Conservation (phyloP, 2,329 filamentous ascomycete species). For the Monosporascus sp. region DNA sequence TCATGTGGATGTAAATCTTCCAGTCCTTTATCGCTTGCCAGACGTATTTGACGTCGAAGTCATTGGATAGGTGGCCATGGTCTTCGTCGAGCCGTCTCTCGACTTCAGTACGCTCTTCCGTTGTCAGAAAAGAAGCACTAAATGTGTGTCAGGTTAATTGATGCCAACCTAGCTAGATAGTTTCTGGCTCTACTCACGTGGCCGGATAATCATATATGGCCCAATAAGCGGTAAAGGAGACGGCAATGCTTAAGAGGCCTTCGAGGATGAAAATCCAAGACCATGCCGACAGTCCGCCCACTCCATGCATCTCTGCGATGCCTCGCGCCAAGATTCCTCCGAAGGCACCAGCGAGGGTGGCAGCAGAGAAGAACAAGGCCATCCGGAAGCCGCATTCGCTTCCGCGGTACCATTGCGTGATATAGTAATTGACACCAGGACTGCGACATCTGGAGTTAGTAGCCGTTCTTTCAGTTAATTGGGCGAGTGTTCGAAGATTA, state of each 20-base stretch:
- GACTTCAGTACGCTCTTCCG: slow-evolving; percentile 26
- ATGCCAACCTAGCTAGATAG: slow-evolving; percentile 30
- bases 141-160: too few species aligned
- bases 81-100: slow-evolving; percentile 37
- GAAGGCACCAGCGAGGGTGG: slow-evolving; percentile 57
- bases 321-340: slow-evolving; percentile 57
- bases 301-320: slow-evolving; percentile 53
- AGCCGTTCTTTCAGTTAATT: too few species aligned
- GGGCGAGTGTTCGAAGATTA: too few species aligned
- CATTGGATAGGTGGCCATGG: slow-evolving; percentile 46
- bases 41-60: slow-evolving; percentile 51
- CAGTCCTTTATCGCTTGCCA: slow-evolving; percentile 36
- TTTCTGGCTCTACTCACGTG: slow-evolving; percentile 13
- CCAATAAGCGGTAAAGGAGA: slow-evolving; percentile 46
- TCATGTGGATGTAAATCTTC: not conserved
- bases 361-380: slow-evolving; percentile 54
- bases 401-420: slow-evolving; percentile 48
- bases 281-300: slow-evolving; percentile 55
- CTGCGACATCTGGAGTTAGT: too few species aligned
- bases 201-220: slow-evolving; percentile 56
- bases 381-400: slow-evolving; percentile 58
- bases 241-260: slow-evolving; percentile 43
- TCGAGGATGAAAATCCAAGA: slow-evolving; percentile 78
- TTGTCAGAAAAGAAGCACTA: not conserved
- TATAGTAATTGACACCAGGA: slow-evolving; percentile 35